Evolutionary conservation across 2,329 filamentous ascomycete species (phyloP), one percentile per base, ranked within the genome.

Genomic region (Decorospora gaudefroyi): DNA sequence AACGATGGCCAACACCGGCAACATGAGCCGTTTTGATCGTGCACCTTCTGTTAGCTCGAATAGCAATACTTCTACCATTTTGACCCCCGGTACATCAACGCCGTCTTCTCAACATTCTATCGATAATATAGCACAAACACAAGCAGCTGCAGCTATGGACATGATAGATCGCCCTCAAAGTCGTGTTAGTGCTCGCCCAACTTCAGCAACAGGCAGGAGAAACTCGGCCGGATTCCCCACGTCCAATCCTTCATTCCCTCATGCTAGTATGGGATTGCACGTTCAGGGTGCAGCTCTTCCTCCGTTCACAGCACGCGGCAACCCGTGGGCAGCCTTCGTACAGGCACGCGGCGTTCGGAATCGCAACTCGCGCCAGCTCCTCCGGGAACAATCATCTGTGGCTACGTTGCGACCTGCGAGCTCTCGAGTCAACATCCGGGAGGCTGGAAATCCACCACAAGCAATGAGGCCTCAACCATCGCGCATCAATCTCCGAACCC

Each of bases 381-480:
- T 72, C 7, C 61, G 68, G 38, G 69, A 72, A 12, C 68, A 72
- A 49, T 65, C 69, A 10, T 72, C 70, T 6, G 69, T 62, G 7
- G 69, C 67, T 13, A 72, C 68, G 6, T 47, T 72, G 13, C 58
- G 69, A 27, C 55, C 68, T 17, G 54, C 56, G 4, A 63, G 48
- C 32, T 71, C 68, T 37, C 63, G 66, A 16, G 63, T 60, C 2
- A 70, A 67, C 23, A 52, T 72, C 3, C 62, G 64, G 32, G 69
- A 73, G 32, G 41, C 30, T 12, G 48, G 46, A n/a, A 50, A 42
- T 23, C 60, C 54, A 13, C 53, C 55, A 9, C 66, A 61, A 49
- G 43, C 43, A 7, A 57, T 69, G 34, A 59, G 70, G 23, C 49
- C 66, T 18, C 70, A 71, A 46, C 44, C 57, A 5, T 73, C 70